Conservation (phyloP, 805 yeast genomes). For the Barnettozyma sucrosica region DNA sequence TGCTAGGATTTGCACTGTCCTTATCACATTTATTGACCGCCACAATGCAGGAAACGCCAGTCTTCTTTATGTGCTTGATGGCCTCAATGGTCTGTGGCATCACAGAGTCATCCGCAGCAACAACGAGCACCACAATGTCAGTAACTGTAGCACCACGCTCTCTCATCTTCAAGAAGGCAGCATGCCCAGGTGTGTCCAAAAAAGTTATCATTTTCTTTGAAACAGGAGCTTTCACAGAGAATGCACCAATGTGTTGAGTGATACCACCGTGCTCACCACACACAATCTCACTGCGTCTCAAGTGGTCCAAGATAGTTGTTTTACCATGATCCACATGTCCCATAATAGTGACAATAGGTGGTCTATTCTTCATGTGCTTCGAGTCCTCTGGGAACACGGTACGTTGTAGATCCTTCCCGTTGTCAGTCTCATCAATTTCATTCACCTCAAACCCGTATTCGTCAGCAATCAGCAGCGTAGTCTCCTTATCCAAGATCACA, state of each 20-base stretch:
- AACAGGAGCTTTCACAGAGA: slow-evolving; percentile 73
- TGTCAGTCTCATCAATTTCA: slow-evolving; percentile 23
- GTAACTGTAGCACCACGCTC: slow-evolving; percentile 94
- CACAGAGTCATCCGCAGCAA: slow-evolving; percentile 95
- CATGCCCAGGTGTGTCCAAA: slow-evolving; percentile 96
- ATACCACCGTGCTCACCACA: slow-evolving; percentile 91
- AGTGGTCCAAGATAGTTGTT: slow-evolving; percentile 83
- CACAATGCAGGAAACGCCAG: slow-evolving; percentile 79
- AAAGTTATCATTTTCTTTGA: slow-evolving; percentile 78
- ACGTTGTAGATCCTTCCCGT: slow-evolving; percentile 47
- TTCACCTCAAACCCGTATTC: slow-evolving; percentile 70
- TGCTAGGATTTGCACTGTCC: slow-evolving; percentile 66
- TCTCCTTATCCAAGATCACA: slow-evolving; percentile 79
- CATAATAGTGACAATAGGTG: slow-evolving; percentile 97
- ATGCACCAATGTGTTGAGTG: slow-evolving; percentile 97
- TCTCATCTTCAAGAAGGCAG: slow-evolving; percentile 93
- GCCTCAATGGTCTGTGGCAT: slow-evolving; percentile 98
- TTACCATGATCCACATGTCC: slow-evolving; percentile 99
- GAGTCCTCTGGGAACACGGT: slow-evolving; percentile 40
- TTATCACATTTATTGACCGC: slow-evolving; percentile 92
- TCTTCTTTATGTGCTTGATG: slow-evolving; percentile 80
- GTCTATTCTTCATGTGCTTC: slow-evolving; percentile 52
- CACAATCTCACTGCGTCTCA: slow-evolving; percentile 81
- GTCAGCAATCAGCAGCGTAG: slow-evolving; percentile 80
- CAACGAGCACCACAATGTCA: slow-evolving; percentile 86